A percentile compares a stretch with the other conserved stretches of the same genome.
These are phyloP conservation scores for Xylariaceae sp. DNA, from an alignment of 2,329 filamentous ascomycete genomes.

Conservation along the genomic window DNA sequence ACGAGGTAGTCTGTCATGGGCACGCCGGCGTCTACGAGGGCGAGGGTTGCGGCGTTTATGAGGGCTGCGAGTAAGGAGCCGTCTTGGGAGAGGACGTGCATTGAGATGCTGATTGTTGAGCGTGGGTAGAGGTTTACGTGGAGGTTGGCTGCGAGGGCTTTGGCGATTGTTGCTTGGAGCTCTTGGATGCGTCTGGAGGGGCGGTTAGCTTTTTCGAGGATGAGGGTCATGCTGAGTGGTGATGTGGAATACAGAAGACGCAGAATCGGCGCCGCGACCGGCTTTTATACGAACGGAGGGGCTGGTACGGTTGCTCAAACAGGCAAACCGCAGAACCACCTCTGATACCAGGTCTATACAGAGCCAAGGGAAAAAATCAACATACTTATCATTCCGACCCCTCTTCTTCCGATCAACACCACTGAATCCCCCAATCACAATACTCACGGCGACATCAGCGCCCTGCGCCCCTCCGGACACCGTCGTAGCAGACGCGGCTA, in stretches of 20 bases:
- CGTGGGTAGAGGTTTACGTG: conserved; percentile 88
- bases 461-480: conserved; percentile 35
- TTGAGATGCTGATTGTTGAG: conserved; percentile 72
- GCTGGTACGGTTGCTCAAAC: too few species aligned
- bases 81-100: conserved; percentile 86
- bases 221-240: not conserved
- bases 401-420: conserved; percentile 78
- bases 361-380: conserved; percentile 18
- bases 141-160: conserved; percentile 70
- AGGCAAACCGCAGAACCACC: not conserved
- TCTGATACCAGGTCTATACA: not conserved
- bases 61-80: conserved; percentile 85
- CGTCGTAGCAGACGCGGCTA: conserved; percentile 10
- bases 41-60: conserved; percentile 85
- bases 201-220: not conserved
- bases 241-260: too few species aligned
- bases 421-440: conserved; percentile 82
- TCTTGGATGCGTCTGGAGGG: conserved; percentile 67
- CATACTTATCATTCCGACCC: conserved; percentile 72
- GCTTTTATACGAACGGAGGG: too few species aligned
- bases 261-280: too few species aligned
- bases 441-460: conserved; percentile 71
- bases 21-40: conserved; percentile 88
- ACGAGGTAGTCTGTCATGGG: conserved; percentile 91
- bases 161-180: conserved; percentile 71